Conservation (phyloP, 164 flowering plant species). For the Magnolia changhungtana region DNA sequence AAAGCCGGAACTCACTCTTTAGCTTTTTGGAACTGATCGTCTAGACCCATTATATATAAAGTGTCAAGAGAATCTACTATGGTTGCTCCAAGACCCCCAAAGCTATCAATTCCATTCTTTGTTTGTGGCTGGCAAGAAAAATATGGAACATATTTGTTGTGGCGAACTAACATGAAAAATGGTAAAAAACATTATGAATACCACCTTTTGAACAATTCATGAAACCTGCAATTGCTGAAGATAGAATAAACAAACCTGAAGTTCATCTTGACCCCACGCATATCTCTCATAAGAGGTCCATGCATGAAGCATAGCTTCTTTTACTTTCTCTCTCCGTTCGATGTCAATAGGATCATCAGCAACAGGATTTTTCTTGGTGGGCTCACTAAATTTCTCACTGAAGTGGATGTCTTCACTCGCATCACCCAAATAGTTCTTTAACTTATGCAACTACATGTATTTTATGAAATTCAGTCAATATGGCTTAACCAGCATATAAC, state of each 20-base stretch:
- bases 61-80: conserved; percentile 91
- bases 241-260: conserved; percentile 54
- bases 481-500: background rate
- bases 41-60: conserved; percentile 92
- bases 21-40: conserved; percentile 87
- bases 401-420: conserved; percentile 14
- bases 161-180: background rate
- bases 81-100: conserved; percentile 99
- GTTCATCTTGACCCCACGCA: conserved; percentile 99
- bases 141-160: background rate
- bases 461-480: background rate
- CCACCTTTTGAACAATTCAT: no score
- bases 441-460: conserved; percentile 49
- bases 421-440: conserved; percentile 29
- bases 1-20: conserved; percentile 68
- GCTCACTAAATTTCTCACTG: conserved; percentile 11
- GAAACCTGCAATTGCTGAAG: no score
- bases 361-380: conserved; percentile 18
- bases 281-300: conserved; percentile 92
- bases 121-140: conserved; percentile 68
- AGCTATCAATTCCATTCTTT: conserved; percentile 84
- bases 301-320: conserved; percentile 98
- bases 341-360: conserved; percentile 51
- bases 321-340: conserved; percentile 77
- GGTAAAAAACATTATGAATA: background rate